phyloP scores from a whole-genome alignment of 352 stramenopile species.

The Phytophthora macrochlamydospora region DNA sequence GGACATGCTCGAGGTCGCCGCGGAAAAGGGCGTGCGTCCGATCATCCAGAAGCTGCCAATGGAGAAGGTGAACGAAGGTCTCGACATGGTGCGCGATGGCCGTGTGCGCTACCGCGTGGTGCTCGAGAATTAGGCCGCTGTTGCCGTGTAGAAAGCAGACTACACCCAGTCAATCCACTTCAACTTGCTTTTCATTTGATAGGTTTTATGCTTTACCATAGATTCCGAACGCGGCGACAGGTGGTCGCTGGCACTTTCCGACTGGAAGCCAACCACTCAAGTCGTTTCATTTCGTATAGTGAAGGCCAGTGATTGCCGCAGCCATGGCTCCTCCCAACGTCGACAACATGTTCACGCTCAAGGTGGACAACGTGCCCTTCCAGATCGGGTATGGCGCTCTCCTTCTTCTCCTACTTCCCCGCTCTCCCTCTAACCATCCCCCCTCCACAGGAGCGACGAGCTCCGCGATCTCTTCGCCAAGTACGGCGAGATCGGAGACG shows the following conservation, averaged over 20 bases:
- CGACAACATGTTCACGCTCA: slow-evolving; percentile 86
- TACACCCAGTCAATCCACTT: background rate
- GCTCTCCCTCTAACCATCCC: background rate
- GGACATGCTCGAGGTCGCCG: slow-evolving; percentile 82
- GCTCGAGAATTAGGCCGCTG: slow-evolving; percentile 37
- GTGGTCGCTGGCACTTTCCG: slow-evolving; percentile 8
- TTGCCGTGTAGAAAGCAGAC: background rate
- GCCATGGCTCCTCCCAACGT: slow-evolving; percentile 77
- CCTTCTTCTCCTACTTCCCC: slow-evolving; percentile 1
- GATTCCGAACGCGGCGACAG: too few relatives aligned
- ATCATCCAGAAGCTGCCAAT: slow-evolving; percentile 25
- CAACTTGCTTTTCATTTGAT: background rate
- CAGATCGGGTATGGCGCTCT: slow-evolving; percentile 52
- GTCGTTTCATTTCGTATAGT: background rate
- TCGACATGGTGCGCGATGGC: slow-evolving; percentile 18
- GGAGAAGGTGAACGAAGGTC: slow-evolving; percentile 18
- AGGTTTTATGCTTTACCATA: too few relatives aligned
- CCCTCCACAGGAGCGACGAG: slow-evolving; percentile 42
- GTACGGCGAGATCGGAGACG: slow-evolving; percentile 81
- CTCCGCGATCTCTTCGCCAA: slow-evolving; percentile 74
- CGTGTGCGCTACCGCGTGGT: slow-evolving; percentile 22
- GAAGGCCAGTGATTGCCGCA: background rate
- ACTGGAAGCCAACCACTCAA: slow-evolving; percentile 9
- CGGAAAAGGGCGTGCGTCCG: slow-evolving; percentile 54
- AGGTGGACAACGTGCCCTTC: slow-evolving; percentile 90